Evolutionary conservation across 2,329 filamentous ascomycete genomes (phyloP).

Genomic region (Apiospora phragmitis): DNA sequence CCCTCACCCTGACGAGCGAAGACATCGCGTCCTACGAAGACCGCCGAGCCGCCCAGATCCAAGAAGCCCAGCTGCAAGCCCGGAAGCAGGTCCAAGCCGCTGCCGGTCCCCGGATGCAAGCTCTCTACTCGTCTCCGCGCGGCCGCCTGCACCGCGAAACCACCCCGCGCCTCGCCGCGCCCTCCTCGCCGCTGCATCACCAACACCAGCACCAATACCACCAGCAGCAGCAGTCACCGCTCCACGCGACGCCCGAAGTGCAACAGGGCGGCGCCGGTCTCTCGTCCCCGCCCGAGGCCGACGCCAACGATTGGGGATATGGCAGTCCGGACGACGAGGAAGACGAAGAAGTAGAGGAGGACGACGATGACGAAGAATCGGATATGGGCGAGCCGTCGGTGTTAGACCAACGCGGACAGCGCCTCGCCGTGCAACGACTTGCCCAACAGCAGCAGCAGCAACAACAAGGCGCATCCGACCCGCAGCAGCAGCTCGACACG

Average conservation of each 20-base stretch:
- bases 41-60: slow-evolving; percentile 41
- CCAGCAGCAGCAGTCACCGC: background rate
- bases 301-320: background rate
- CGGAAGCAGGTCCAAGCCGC: slow-evolving; percentile 2
- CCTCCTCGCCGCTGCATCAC: slow-evolving; percentile 1
- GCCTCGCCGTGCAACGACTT: slow-evolving; percentile 15
- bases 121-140: background rate
- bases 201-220: background rate
- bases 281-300: slow-evolving; percentile 15
- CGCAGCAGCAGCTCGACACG: slow-evolving; percentile 20
- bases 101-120: background rate
- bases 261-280: slow-evolving; percentile 1
- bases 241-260: slow-evolving; percentile 6
- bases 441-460: slow-evolving; percentile 13
- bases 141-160: background rate
- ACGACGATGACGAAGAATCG: background rate
- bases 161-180: slow-evolving; percentile 5
- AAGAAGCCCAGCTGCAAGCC: slow-evolving; percentile 6
- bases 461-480: slow-evolving; percentile 17
- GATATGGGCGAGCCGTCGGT: slow-evolving; percentile 9
- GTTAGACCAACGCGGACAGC: slow-evolving; percentile 20
- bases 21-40: slow-evolving; percentile 73
- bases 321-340: background rate
- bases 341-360: background rate
- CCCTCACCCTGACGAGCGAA: slow-evolving; percentile 66